phyloP scores from a whole-genome alignment of 1,284 basidiomycete species.

The Schizophyllum commune region DNA sequence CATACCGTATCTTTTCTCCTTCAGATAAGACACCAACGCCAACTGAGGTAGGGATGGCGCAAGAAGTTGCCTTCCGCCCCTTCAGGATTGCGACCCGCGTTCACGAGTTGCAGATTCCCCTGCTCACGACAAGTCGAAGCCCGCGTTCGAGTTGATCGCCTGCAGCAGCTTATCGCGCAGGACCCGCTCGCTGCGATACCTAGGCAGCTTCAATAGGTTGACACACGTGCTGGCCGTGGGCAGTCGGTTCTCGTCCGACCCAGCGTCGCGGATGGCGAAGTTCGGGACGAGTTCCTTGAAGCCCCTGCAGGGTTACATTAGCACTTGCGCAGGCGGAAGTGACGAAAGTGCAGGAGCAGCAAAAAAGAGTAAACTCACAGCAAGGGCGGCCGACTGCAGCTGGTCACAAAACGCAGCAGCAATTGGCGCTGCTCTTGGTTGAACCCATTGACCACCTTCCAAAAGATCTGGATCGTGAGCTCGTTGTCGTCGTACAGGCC shows the following conservation, averaged over 20 bases:
- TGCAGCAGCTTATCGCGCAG: conserved; percentile 78
- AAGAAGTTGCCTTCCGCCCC: too few relatives aligned
- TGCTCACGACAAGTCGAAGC: conserved; percentile 77
- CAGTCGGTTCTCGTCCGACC: conserved; percentile 64
- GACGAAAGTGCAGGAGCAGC: neutral
- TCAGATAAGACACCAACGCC: too few relatives aligned
- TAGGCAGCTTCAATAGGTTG: conserved; percentile 74
- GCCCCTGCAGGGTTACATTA: conserved; percentile 39
- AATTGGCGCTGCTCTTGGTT: conserved; percentile 64
- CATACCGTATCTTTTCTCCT: too few relatives aligned
- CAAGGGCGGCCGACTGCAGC: conserved; percentile 82
- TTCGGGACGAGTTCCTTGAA: conserved; percentile 84
- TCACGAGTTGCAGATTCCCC: too few relatives aligned
- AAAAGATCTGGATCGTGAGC: conserved; percentile 67
- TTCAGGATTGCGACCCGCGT: too few relatives aligned
- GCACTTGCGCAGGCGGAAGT: neutral
- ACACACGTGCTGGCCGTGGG: conserved; percentile 83
- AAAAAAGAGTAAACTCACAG: conserved; percentile 40
- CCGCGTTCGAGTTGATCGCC: conserved; percentile 78
- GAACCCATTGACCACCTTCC: conserved; percentile 74
- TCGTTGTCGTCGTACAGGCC: conserved; percentile 68
- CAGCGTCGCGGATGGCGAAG: conserved; percentile 79
- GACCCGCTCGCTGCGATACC: conserved; percentile 53
- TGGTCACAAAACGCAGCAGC: conserved; percentile 84
- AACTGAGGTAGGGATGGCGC: too few relatives aligned